A percentile compares a stretch with the other conserved stretches of the same genome.
Conservation (phyloP, 164 flowering plant genomes). For the Tetracentron sinense region DNA sequence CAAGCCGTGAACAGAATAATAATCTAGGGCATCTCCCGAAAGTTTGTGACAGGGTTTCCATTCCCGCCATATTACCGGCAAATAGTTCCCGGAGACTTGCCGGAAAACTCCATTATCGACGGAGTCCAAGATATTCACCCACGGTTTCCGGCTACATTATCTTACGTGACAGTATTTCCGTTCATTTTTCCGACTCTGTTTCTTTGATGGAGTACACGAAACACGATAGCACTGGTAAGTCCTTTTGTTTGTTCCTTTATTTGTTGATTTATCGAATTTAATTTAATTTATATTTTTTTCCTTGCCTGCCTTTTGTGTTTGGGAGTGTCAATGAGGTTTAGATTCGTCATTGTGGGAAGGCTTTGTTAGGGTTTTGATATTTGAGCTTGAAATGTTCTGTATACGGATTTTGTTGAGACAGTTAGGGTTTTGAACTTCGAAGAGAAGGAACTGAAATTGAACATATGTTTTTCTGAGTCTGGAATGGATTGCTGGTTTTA, state of each 20-base stretch:
- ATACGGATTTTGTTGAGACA: neutral
- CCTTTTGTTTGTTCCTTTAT: neutral
- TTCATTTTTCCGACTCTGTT: neutral
- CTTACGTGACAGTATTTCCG: neutral
- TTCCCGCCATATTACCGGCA: neutral
- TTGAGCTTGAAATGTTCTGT: no score
- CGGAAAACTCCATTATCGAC: neutral
- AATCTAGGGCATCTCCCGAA: neutral
- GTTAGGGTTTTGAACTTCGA: neutral
- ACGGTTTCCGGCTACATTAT: neutral
- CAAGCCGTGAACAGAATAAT: neutral
- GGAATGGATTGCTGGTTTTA: neutral
- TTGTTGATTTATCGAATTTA: neutral
- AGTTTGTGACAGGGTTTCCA: neutral
- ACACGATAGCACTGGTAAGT: constrained; percentile 7
- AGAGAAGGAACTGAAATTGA: neutral
- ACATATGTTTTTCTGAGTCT: neutral
- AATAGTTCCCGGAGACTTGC: neutral
- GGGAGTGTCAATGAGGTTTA: no score
- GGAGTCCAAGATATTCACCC: neutral
- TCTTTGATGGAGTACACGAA: neutral
- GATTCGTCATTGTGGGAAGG: no score
- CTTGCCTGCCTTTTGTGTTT: no score
- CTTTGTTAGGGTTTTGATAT: no score
- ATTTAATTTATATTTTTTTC: no score